Evolutionary conservation across 78 protist genomes (phyloP).

Genomic region (Cavenderia fasciculata): DNA sequence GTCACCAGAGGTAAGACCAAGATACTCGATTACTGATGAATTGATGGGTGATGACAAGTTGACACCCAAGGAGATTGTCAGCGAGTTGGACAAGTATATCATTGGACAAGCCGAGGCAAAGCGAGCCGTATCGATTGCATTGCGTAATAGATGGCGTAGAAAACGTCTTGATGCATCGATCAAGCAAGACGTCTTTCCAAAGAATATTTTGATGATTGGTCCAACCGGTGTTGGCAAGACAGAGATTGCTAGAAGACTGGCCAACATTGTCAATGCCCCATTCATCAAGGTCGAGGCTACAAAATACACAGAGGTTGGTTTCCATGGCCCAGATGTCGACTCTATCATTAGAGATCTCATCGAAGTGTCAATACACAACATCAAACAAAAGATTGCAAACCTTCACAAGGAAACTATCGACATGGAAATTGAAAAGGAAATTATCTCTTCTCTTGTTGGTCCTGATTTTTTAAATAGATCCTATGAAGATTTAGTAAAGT

Average conservation of each 20-base stretch:
- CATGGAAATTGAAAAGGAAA: constrained; percentile 64
- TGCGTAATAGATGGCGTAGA: constrained; percentile 70
- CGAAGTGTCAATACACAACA: constrained; percentile 56
- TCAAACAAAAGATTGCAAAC: constrained; percentile 33
- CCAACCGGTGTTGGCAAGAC: constrained; percentile 95
- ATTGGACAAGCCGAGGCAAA: constrained; percentile 64
- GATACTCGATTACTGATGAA: not conserved
- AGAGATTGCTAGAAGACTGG: constrained; percentile 95
- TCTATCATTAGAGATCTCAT: constrained; percentile 86
- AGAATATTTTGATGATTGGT: constrained; percentile 96
- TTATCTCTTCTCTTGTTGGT: constrained; percentile 43
- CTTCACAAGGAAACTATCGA: constrained; percentile 38
- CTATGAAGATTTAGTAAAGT: constrained; percentile 30
- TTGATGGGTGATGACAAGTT: constrained; percentile 31
- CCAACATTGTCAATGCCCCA: constrained; percentile 92
- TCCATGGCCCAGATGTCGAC: constrained; percentile 93
- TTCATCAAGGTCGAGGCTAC: constrained; percentile 97
- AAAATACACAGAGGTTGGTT: constrained; percentile 96
- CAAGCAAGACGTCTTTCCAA: constrained; percentile 82
- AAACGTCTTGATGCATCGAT: constrained; percentile 55
- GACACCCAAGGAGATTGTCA: constrained; percentile 18
- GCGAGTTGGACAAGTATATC: constrained; percentile 18
- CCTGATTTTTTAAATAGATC: not conserved
- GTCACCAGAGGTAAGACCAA: constrained; percentile 21
- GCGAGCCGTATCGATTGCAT: constrained; percentile 42